Percentiles rank a stretch among this genome's conserved stretches.
phyloP scores from a whole-genome alignment of 371 early-diverging fungal genomes.

The Lichtheimia hyalospora region DNA sequence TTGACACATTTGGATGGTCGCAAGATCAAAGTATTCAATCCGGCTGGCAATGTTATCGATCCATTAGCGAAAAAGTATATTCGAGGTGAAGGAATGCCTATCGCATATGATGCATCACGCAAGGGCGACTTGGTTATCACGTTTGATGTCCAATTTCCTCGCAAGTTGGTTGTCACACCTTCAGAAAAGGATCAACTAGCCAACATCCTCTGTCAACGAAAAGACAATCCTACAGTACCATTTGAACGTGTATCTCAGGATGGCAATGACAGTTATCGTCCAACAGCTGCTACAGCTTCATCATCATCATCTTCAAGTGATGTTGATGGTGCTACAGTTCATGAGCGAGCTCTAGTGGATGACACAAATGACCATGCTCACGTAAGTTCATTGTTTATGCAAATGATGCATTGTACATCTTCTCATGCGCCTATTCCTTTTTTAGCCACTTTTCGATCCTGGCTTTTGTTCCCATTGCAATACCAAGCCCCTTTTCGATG shows the following conservation, averaged over 20 bases:
- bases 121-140: constrained; percentile 88
- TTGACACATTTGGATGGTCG: constrained; percentile 91
- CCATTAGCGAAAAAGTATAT: constrained; percentile 86
- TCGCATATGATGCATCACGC: constrained; percentile 73
- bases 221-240: background rate
- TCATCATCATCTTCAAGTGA: background rate
- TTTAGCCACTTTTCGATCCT: too few relatives aligned
- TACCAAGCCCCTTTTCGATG: constrained; percentile 1
- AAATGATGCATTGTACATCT: too few relatives aligned
- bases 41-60: constrained; percentile 88
- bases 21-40: constrained; percentile 77
- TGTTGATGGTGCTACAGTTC: background rate
- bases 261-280: background rate
- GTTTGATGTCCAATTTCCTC: constrained; percentile 94
- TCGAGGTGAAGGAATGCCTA: constrained; percentile 93
- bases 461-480: background rate
- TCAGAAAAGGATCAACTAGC: constrained; percentile 32
- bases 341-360: background rate
- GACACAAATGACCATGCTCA: background rate
- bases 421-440: too few relatives aligned
- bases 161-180: constrained; percentile 58
- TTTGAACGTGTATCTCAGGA: background rate
- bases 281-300: too few relatives aligned
- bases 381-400: too few relatives aligned
- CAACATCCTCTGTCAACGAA: constrained; percentile 13